Base-by-base conservation (phyloP, 2,329 filamentous ascomycete genomes). In the Fusarium xyrophilum region DNA sequence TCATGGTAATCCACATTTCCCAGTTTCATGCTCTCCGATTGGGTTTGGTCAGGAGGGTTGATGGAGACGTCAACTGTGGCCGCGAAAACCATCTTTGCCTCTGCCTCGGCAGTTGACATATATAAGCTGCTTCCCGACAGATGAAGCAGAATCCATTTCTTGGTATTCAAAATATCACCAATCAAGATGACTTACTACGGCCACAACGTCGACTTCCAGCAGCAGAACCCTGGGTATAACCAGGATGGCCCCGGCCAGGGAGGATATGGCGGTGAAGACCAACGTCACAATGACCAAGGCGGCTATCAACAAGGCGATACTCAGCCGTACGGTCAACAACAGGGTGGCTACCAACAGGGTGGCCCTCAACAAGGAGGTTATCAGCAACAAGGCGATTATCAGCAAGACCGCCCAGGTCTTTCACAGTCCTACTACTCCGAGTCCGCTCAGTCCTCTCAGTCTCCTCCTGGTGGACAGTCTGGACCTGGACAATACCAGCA, bases 351-450 rank as follows among this genome's bases (percentile, higher is more conserved):
- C 9, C 60, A 63, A 21, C 58, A 56, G 6, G 32, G 38, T 15
- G 38, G 42, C 8, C 28, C 58, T 30, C 56, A 48, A 19, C 56
- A n/a, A n/a, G 46, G 46, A 11, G 28, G 44, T 47, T 33, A 66
- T 28, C 56, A 61, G 13, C 63, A 62, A 19, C 55, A 32, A 17
- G 44, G 44, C 13, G 28, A 28, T 32, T 32, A 66, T 25, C 56
- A 62, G 17, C 64, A 63, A 21, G 59, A 53, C 36, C 50, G 59
- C 13, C 64, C 46, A 19, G 64, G 65, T 13, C 32, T 44, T 14
- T 38, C 65, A 44, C 44, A 59, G 5, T 67, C 65, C 2, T 67
- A 67, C 36, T 67, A 67, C 35, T 43, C 42, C 7, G 58, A 63
- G 14, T 43, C 64, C 28, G 27, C 50, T 4, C 57, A 63, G 28